Base-by-base conservation (phyloP, 805 yeast genomes). In the Nakazawaea molendinolei region DNA sequence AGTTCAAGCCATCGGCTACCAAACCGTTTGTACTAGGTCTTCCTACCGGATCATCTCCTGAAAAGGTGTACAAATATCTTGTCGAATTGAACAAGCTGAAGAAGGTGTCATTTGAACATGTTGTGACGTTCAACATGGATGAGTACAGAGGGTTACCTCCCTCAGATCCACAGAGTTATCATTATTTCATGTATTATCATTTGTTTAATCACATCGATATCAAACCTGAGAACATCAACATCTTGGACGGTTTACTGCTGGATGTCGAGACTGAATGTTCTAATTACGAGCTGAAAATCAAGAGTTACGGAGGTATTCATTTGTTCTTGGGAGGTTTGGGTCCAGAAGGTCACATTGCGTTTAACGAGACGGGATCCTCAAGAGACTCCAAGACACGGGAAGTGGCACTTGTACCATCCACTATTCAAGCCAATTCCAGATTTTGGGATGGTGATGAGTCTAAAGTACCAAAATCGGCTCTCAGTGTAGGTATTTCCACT, bases 1-100 rank as follows among this genome's bases (percentile, higher is more conserved):
- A 44, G 0, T 73, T 71, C 40, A 44, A 40, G 2, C 78, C 79
- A 10, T 60, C 74, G 9, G 46, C 65, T 3, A 38, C 45, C 2
- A 60, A 52, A 28, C 79, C 79, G 12, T 71, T 67, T 47, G 75
- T 75, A 1, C 48, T 74, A 29, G 80, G 80, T 2, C 63, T 75
- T 31, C 80, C 80, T 22, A 74, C 79, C 3, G 80, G 80, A 3
- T 73, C 79, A 5, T 71, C 78, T 5, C 79, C 80, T 10, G 77
- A 71, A 47, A 71, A 69, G 3, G 69, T 74, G 9, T 74, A 74
- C 48, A 57, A 63, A 34, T 51, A 55, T 31, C 56, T 74, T 28
- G 65, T 74, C 18, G 55, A 56, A 31, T 67, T 67, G 8, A 58
- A 73, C 53, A 58, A 61, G 38, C 44, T 46, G 17, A 69, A 70